Evolutionary conservation across 106 monocot species (phyloP), one percentile per base, ranked within the genome.

Genomic region (Platanthera zijinensis): DNA sequence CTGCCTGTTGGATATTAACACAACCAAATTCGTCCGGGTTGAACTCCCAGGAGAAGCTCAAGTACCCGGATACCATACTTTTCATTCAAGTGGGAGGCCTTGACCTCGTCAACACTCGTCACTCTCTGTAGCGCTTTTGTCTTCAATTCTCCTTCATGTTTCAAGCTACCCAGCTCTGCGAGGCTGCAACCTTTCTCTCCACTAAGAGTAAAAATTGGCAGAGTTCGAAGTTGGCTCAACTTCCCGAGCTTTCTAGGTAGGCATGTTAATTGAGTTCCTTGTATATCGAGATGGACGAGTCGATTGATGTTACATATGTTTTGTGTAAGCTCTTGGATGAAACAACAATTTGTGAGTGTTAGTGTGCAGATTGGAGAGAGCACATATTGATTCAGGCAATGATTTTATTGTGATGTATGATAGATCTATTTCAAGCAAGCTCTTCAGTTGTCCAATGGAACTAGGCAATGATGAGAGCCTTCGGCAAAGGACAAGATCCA

Each of bases 181-280:
- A 80, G 32, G 19, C 56, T 48, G 39, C 85, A 64, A 0, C 49
- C 49, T 48, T 9, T 51, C 50, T 67, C 49, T 2, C 0, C 52
- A 12, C 76, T 78, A 13, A 72, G 49, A 15, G 76, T n/a, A 50
- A 72, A 87, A 14, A 8, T 50, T 8, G 81, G 48, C 6, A 84
- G 64, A 8, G 51, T 66, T 30, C 22, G 81, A 1, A 87, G 71
- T 8, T 28, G 39, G n/a, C 5, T 75, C 53, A 87, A 13, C 10
- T 78, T 56, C 66, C 84, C 84, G 8, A 87, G 50, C n/a, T 59
- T 53, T 8, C 51, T 5, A 11, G 87, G 84, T 75, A 87, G 84
- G 46, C 69, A 66, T 0, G 45, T 72, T 18, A 87, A 48, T 6
- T 18, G 0, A 14, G 50, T 57, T 7, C 52, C 14, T 9, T 9